Conservation (phyloP, 2,329 filamentous ascomycete species). For the Colletotrichum caudatum region DNA sequence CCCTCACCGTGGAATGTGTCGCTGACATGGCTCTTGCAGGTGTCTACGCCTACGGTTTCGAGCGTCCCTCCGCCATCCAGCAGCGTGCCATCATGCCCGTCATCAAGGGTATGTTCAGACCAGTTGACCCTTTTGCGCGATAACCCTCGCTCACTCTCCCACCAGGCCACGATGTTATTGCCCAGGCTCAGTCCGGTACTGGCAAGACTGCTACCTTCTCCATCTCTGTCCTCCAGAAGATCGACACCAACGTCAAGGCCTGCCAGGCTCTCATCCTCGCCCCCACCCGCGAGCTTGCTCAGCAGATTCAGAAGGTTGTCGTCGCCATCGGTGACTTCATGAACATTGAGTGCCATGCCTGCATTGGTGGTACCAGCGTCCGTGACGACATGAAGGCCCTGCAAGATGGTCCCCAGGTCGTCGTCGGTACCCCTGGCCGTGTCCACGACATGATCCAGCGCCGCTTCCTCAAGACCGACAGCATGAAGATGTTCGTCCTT, state of each 20-base stretch:
- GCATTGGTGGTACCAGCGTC: conserved; percentile 98
- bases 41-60: conserved; percentile 99
- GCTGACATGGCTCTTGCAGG: conserved; percentile 58
- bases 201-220: conserved; percentile 99
- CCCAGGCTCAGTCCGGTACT: conserved; percentile 99
- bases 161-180: conserved; percentile 96
- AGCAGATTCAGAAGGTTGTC: conserved; percentile 99
- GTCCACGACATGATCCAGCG: conserved; percentile 99
- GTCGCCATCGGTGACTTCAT: conserved; percentile 99
- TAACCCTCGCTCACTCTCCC: conserved; percentile 35
- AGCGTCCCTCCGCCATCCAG: conserved; percentile 99
- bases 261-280: conserved; percentile 99
- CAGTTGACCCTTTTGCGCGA: neutral
- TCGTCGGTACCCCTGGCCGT: conserved; percentile 97
- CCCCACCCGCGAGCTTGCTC: conserved; percentile 96
- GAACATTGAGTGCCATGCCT: conserved; percentile 98
- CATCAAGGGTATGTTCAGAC: conserved; percentile 86
- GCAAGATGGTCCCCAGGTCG: conserved; percentile 94
- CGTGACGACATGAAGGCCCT: conserved; percentile 99
- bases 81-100: conserved; percentile 99
- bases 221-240: conserved; percentile 98
- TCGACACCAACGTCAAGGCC: conserved; percentile 93
- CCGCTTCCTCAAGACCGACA: conserved; percentile 94
- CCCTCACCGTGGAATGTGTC: conserved; percentile 11
- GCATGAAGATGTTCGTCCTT: conserved; percentile 99